phyloP scores from a whole-genome alignment of 2,329 filamentous ascomycete genomes.

The Diaporthe sp. region DNA sequence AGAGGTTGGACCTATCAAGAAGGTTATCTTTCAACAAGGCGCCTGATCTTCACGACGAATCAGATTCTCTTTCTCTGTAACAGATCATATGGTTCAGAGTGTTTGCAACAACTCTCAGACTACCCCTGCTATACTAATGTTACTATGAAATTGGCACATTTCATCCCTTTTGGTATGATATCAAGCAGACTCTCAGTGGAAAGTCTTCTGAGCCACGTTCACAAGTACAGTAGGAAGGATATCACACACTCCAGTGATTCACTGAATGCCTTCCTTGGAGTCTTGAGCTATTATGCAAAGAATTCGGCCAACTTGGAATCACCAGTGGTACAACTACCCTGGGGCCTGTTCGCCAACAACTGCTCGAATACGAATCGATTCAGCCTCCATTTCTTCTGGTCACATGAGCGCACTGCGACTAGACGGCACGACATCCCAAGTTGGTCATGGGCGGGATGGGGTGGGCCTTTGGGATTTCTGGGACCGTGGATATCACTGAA shows the following conservation, averaged over 20 bases:
- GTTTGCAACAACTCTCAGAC: background rate
- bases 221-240: background rate
- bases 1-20: slow-evolving; percentile 45
- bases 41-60: slow-evolving; percentile 38
- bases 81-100: slow-evolving; percentile 14
- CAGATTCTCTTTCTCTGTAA: slow-evolving; percentile 31
- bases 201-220: background rate
- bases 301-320: background rate
- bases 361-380: too few relatives aligned
- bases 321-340: background rate
- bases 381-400: too few relatives aligned
- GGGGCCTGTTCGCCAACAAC: background rate
- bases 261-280: background rate
- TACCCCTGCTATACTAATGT: background rate
- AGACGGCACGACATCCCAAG: background rate
- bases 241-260: background rate
- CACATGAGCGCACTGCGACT: too few relatives aligned
- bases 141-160: fast-evolving
- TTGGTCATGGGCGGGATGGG: slow-evolving; percentile 8
- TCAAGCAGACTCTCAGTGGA: background rate
- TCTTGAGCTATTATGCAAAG: background rate
- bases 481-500: too few relatives aligned
- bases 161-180: too few relatives aligned
- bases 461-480: too few relatives aligned
- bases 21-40: slow-evolving; percentile 35